A percentile compares a stretch with the other conserved stretches of the same genome.
phyloP scores from a whole-genome alignment of 495 filamentous ascomycete species.

The Podospora anserina region DNA sequence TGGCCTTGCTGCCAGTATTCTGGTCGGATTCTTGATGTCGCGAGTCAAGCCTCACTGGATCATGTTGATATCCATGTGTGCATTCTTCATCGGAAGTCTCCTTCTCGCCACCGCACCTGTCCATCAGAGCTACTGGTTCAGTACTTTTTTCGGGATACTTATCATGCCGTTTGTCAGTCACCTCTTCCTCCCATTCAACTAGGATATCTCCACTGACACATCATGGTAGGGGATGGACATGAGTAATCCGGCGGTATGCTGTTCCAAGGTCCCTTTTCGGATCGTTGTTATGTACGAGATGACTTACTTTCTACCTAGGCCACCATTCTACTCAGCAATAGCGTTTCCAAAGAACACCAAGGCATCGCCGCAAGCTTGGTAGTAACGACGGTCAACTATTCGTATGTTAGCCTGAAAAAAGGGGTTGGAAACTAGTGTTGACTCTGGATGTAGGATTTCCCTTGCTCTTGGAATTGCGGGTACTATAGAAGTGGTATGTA shows the following conservation, averaged over 20 bases:
- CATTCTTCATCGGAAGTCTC: slow-evolving; percentile 45
- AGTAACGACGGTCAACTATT: slow-evolving; percentile 45
- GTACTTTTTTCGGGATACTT: slow-evolving; percentile 54
- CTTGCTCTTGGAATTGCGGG: slow-evolving; percentile 48
- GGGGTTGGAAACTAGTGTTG: neutral
- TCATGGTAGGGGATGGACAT: slow-evolving; percentile 44
- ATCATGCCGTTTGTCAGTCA: slow-evolving; percentile 52
- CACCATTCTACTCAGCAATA: slow-evolving; percentile 58
- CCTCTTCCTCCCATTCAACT: neutral
- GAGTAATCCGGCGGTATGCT: slow-evolving; percentile 30
- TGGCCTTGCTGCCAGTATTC: slow-evolving; percentile 34
- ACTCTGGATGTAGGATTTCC: slow-evolving; percentile 26
- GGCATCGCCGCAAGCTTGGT: slow-evolving; percentile 51
- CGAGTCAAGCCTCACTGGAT: slow-evolving; percentile 44
- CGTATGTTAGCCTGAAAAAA: slow-evolving; percentile 9
- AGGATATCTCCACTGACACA: neutral
- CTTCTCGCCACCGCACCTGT: slow-evolving; percentile 49
- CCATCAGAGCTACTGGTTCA: slow-evolving; percentile 57
- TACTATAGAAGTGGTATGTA: slow-evolving; percentile 34
- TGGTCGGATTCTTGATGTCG: slow-evolving; percentile 46
- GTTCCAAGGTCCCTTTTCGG: neutral
- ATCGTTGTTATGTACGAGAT: neutral
- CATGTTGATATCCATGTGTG: slow-evolving; percentile 50
- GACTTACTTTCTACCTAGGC: slow-evolving; percentile 28
- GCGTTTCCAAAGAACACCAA: slow-evolving; percentile 57